These are phyloP conservation scores for Cucurbitaria berberidis DNA, from an alignment of 2,329 filamentous ascomycete species.

Conservation along the genomic window DNA sequence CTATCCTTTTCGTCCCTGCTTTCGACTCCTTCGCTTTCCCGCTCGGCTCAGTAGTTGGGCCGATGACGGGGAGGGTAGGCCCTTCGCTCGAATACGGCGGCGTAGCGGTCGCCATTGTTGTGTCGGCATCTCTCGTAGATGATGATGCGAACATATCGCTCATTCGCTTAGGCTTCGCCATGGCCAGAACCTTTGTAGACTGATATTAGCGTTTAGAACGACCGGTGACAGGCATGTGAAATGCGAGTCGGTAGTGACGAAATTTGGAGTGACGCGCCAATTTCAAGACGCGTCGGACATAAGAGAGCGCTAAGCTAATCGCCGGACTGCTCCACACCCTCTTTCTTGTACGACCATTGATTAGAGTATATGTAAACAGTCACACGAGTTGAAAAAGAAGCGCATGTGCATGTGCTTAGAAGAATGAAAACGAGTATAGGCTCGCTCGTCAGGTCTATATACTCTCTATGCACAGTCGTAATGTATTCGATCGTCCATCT, in stretches of 20 bases:
- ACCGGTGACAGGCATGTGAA: neutral
- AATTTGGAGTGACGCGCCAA: neutral
- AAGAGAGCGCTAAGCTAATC: neutral
- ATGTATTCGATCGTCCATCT: neutral
- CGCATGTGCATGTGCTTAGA: no score
- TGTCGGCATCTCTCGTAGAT: slow-evolving; percentile 9
- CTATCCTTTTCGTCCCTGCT: slow-evolving; percentile 16
- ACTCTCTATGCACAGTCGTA: neutral
- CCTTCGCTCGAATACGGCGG: slow-evolving; percentile 29
- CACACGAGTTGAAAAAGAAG: no score
- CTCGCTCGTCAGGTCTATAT: neutral
- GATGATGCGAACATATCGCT: slow-evolving; percentile 29
- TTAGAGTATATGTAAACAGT: no score
- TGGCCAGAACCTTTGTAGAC: neutral
- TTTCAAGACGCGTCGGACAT: neutral
- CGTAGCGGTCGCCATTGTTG: slow-evolving; percentile 4
- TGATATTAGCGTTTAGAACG: no score
- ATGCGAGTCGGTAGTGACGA: neutral
- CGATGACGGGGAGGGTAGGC: slow-evolving; percentile 26
- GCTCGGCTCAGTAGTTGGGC: neutral
- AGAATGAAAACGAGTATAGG: no score
- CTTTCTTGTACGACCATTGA: no score
- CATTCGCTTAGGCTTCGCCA: slow-evolving; percentile 25
- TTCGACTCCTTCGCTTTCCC: neutral
- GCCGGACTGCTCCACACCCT: neutral